Conservation (phyloP, 306 rosid genomes). For the Rosa lucieae region DNA sequence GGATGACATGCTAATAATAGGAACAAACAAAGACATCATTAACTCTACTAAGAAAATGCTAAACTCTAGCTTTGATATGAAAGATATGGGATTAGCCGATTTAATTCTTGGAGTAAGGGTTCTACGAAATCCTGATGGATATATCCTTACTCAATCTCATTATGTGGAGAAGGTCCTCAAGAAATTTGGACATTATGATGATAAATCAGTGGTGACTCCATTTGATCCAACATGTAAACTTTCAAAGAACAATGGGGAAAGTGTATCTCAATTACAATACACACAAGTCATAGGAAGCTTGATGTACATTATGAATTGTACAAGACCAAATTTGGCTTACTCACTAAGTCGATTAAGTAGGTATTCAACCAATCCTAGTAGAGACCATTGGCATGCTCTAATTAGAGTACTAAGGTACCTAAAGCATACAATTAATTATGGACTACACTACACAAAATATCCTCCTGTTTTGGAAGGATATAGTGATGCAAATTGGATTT, state of each 20-base stretch:
- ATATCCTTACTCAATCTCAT: neutral
- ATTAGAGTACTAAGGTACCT: neutral
- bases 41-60: neutral
- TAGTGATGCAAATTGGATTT: conserved; percentile 3
- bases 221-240: too few relatives aligned
- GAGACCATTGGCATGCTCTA: neutral
- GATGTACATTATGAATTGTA: too few relatives aligned
- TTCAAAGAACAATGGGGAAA: too few relatives aligned
- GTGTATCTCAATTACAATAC: too few relatives aligned
- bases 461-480: neutral
- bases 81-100: neutral
- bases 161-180: too few relatives aligned
- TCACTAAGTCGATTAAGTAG: neutral
- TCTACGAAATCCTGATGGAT: neutral
- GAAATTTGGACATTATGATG: too few relatives aligned
- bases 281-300: too few relatives aligned
- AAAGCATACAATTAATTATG: neutral
- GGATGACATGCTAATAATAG: neutral
- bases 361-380: neutral
- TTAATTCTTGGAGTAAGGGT: neutral
- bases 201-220: too few relatives aligned
- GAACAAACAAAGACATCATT: neutral
- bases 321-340: too few relatives aligned
- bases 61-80: neutral
- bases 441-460: neutral